Percentiles rank a stretch among this genome's conserved stretches.
Evolutionary conservation across 139 green algal genomes (phyloP).

Genomic region (Gonium pectorale): DNA sequence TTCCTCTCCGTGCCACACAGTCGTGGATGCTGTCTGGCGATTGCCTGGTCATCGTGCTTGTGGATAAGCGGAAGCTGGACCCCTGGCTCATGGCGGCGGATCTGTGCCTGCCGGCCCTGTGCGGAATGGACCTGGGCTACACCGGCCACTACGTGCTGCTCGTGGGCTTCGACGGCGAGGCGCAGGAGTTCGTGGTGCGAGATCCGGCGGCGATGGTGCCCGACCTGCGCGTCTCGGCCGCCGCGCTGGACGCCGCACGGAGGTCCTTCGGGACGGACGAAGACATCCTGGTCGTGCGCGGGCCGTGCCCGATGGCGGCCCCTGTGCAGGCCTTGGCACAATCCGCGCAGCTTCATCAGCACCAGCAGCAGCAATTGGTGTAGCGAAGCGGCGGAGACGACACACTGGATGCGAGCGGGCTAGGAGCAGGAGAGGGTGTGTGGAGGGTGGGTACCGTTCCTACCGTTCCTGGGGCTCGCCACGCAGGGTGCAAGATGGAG

Average conservation of each 20-base stretch:
- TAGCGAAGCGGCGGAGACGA: no score
- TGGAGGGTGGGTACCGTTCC: no score
- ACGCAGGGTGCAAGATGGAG: no score
- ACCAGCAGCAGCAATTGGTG: neutral
- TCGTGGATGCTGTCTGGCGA: conserved; percentile 52
- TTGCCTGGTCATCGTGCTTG: conserved; percentile 82
- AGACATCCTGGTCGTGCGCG: conserved; percentile 34
- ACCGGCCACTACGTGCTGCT: conserved; percentile 61
- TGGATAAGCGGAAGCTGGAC: conserved; percentile 85
- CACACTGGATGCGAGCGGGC: no score
- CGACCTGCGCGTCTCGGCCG: conserved; percentile 18
- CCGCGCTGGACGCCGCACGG: conserved; percentile 51
- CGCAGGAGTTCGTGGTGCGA: conserved; percentile 33
- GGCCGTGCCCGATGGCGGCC: no score
- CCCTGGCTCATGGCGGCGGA: conserved; percentile 12
- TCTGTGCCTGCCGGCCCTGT: conserved; percentile 23
- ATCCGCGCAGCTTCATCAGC: no score
- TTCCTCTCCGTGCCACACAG: neutral
- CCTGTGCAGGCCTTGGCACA: no score
- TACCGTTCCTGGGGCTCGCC: no score
- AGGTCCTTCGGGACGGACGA: conserved; percentile 58
- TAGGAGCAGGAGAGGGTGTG: no score
- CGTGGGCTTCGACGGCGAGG: conserved; percentile 37
- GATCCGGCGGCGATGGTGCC: conserved; percentile 30
- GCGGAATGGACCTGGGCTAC: conserved; percentile 42